Conservation (phyloP, 768 basidiomycete genomes). For the Auricularia heimuer region DNA sequence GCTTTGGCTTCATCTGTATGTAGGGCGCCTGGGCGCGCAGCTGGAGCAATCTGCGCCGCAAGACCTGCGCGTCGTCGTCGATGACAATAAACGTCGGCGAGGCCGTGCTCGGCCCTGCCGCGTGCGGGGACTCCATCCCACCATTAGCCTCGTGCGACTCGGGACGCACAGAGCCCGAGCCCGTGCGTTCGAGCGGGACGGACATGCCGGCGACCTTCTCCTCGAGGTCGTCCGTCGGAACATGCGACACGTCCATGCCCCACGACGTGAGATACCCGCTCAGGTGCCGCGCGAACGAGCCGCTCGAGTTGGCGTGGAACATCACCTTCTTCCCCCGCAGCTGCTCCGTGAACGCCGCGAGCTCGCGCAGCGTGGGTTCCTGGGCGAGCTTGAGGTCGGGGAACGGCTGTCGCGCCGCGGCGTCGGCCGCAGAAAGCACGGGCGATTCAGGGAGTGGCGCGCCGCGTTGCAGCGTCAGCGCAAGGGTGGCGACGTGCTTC, state of each 20-base stretch:
- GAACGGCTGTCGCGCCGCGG: conserved; percentile 34
- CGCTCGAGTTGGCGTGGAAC: conserved; percentile 77
- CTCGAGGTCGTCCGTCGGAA: conserved; percentile 25
- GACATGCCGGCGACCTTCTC: conserved; percentile 3
- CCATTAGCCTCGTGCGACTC: not conserved
- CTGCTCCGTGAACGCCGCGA: conserved; percentile 69
- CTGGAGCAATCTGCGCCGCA: conserved; percentile 65
- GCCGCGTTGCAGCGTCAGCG: not conserved
- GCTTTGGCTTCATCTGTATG: conserved; percentile 28
- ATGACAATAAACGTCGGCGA: conserved; percentile 70
- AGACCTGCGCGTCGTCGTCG: conserved; percentile 79
- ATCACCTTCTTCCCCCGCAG: conserved; percentile 76
- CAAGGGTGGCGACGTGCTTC: not conserved
- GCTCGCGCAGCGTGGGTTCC: conserved; percentile 74
- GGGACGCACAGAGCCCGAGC: conserved; percentile 30
- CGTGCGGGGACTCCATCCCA: conserved; percentile 1
- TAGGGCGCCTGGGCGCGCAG: conserved; percentile 49
- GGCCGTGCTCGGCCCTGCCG: conserved; percentile 13
- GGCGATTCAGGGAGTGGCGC: conserved; percentile 14
- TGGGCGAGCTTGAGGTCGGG: conserved; percentile 40
- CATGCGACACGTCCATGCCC: conserved; percentile 89
- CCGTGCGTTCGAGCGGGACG: not conserved
- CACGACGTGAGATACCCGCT: conserved; percentile 89
- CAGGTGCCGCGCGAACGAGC: conserved; percentile 84
- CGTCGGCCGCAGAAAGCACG: conserved; percentile 35